A percentile compares a stretch with the other conserved stretches of the same genome.
phyloP scores from a whole-genome alignment of 2,329 filamentous ascomycete genomes.

The Trichoderma atroviride region DNA sequence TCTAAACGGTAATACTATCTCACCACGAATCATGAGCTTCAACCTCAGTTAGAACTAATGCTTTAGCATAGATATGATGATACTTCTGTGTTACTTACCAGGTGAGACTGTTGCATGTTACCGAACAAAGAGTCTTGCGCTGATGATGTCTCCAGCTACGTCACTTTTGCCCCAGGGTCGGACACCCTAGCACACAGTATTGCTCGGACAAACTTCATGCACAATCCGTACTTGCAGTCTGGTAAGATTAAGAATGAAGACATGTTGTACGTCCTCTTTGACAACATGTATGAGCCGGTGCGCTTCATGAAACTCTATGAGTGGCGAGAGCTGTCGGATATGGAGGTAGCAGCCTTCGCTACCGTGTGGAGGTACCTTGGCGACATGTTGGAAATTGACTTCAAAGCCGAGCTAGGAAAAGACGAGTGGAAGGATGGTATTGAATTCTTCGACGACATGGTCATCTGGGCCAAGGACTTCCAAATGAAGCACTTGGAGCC shows the following conservation, averaged over 20 bases:
- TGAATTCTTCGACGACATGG: constrained; percentile 54
- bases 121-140: background rate
- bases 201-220: constrained; percentile 46
- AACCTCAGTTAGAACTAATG: background rate
- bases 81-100: constrained; percentile 42
- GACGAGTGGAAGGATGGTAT: constrained; percentile 52
- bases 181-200: constrained; percentile 41
- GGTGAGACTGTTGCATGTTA: constrained; percentile 33
- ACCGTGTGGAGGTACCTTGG: constrained; percentile 73
- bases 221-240: constrained; percentile 41
- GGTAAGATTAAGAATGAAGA: constrained; percentile 44
- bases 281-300: constrained; percentile 68
- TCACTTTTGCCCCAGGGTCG: constrained; percentile 36
- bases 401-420: constrained; percentile 43
- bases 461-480: constrained; percentile 56
- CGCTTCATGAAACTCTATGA: constrained; percentile 67
- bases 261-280: constrained; percentile 46
- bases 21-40: no score
- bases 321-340: constrained; percentile 67
- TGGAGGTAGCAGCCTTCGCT: constrained; percentile 69
- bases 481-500: constrained; percentile 63
- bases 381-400: constrained; percentile 68
- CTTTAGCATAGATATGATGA: constrained; percentile 45
- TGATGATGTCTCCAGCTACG: constrained; percentile 34
- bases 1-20: constrained; percentile 40